Conservation (phyloP, 108 stramenopile genomes). For the Schizochytrium sp. region DNA sequence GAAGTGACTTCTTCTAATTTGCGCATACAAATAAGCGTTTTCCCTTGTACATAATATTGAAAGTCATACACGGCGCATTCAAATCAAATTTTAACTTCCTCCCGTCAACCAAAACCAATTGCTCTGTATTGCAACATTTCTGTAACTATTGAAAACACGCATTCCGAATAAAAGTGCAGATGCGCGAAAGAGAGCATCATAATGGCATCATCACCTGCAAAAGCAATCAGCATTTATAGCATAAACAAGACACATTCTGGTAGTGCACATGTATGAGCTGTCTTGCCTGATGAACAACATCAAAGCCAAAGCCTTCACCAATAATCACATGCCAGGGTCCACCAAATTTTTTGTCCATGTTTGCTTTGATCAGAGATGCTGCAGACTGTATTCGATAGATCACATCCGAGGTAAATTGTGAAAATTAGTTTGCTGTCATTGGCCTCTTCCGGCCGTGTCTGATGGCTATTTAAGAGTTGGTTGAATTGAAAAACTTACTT, state of each 20-base stretch:
- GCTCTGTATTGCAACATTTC: neutral
- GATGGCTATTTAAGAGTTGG: neutral
- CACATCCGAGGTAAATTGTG: neutral
- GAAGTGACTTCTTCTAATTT: too few relatives aligned
- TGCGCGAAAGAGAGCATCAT: too few relatives aligned
- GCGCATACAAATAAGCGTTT: too few relatives aligned
- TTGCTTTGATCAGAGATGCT: slow-evolving; percentile 81
- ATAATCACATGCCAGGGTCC: slow-evolving; percentile 85
- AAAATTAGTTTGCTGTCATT: neutral
- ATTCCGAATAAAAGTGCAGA: too few relatives aligned
- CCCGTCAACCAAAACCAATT: neutral
- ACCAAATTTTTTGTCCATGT: slow-evolving; percentile 88
- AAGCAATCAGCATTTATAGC: slow-evolving; percentile 76
- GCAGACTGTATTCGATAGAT: slow-evolving; percentile 67
- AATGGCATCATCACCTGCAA: too few relatives aligned
- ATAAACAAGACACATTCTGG: slow-evolving; percentile 73
- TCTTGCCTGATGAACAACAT: slow-evolving; percentile 78
- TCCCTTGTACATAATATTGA: too few relatives aligned
- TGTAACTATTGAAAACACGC: too few relatives aligned
- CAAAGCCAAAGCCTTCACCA: slow-evolving; percentile 82
- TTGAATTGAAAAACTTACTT: slow-evolving; percentile 66
- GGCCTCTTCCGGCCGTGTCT: neutral
- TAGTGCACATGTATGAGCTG: slow-evolving; percentile 79
- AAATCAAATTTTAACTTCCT: too few relatives aligned
- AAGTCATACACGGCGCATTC: too few relatives aligned